Percentiles rank a stretch among this genome's conserved stretches.
Conservation (phyloP, 2,329 filamentous ascomycete species). For the Fusarium sp. region DNA sequence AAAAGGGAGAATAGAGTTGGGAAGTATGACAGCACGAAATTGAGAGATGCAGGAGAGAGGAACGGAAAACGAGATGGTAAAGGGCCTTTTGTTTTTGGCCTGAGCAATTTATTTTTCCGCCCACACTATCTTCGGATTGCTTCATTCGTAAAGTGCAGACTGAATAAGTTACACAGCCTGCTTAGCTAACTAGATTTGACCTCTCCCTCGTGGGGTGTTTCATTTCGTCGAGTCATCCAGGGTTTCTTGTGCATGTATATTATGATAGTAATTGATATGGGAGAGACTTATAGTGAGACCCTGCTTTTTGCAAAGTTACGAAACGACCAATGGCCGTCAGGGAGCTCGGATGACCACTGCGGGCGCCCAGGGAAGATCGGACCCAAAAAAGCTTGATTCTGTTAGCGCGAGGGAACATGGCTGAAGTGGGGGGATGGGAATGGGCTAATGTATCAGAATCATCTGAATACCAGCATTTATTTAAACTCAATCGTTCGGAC, state of each 20-base stretch:
- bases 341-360: not conserved
- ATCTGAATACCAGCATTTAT: not conserved
- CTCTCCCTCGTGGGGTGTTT: not conserved
- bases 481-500: not conserved
- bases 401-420: not conserved
- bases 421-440: not conserved
- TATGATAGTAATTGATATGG: too few relatives aligned
- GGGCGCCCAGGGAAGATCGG: not conserved
- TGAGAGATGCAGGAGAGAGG: not conserved
- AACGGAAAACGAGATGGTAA: not conserved
- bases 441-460: not conserved
- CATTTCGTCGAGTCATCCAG: not conserved
- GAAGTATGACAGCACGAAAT: not conserved
- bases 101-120: not conserved
- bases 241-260: too few relatives aligned
- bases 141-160: not conserved
- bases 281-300: not conserved
- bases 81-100: not conserved
- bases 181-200: not conserved
- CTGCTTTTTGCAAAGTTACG: not conserved
- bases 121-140: not conserved
- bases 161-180: not conserved
- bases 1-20: accelerated
- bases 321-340: not conserved
- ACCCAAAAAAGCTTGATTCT: not conserved